phyloP scores from a whole-genome alignment of 2,329 filamentous ascomycete genomes.

The Cercospora janseana region DNA sequence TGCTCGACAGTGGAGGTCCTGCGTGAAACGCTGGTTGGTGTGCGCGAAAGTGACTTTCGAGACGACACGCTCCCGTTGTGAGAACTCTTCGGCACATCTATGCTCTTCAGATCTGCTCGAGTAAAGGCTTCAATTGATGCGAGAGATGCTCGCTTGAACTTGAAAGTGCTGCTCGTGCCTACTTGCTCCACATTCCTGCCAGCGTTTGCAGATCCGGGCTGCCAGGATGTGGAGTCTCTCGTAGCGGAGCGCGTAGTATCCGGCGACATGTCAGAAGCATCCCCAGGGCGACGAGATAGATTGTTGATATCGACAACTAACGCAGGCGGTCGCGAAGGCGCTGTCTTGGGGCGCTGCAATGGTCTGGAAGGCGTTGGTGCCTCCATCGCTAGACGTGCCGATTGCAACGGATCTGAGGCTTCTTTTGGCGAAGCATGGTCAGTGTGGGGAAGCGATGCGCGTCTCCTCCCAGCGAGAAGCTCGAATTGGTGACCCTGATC shows the following conservation, averaged over 20 bases:
- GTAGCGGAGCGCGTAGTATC: not conserved
- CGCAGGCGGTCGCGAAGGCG: not conserved
- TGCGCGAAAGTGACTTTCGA: conserved; percentile 18
- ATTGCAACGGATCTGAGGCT: not conserved
- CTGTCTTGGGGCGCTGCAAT: conserved; percentile 8
- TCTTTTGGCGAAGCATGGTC: not conserved
- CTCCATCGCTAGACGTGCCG: not conserved
- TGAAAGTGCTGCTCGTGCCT: conserved; percentile 2
- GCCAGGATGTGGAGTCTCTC: no score
- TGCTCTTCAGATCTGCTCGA: conserved; percentile 35
- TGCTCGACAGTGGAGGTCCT: not conserved
- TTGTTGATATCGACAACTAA: not conserved
- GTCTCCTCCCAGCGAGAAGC: not conserved
- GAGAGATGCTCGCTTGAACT: conserved; percentile 36
- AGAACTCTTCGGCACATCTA: conserved; percentile 30
- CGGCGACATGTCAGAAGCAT: not conserved
- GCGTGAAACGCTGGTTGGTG: conserved; percentile 11
- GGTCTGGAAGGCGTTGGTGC: conserved; percentile 3
- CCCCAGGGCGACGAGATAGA: not conserved
- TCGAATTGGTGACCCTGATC: no score
- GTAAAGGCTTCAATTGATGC: conserved; percentile 37
- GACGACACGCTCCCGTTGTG: conserved; percentile 23
- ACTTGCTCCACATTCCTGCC: not conserved
- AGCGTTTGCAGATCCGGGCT: not conserved
- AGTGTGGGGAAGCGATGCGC: conserved; percentile 18